Base-by-base conservation (phyloP, 768 basidiomycete genomes). In the Trametopsis cervina region DNA sequence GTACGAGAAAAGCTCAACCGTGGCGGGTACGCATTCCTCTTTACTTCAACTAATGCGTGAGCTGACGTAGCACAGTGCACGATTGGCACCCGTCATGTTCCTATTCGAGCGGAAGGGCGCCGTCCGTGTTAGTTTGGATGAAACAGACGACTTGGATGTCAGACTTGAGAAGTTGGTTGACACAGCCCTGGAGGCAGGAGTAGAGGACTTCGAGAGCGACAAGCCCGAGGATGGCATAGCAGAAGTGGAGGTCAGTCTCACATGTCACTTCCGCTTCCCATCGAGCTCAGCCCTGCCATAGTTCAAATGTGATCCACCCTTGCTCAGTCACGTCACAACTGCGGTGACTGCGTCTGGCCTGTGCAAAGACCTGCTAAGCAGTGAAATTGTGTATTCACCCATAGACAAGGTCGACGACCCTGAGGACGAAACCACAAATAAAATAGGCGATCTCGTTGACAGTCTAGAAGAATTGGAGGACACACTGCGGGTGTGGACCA, bases 1-100 rank as follows among this genome's bases (percentile, higher is more conserved):
- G 63, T 84, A 42, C 75, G 76, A 41, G 76, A 79, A 42, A 66
- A 77, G 12, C 59, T 85, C 37, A 67, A 64, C 24, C 57, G 59
- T 13, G 69, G 78, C 49, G 67, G 71, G 82, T 83, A 49, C 40
- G 72, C 53, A 20, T 4, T 4, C 21, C 27, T n/a, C 26, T 18
- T 10, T 22, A 2, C 12, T 18, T 1, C 29, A 3, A 25, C 40
- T 40, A 24, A 9, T 46, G 9, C 29, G 18, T 15, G 15, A 12
- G 35, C 41, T 49, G 23, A 25, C 18, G 29, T 20, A 20, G n/a
- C 24, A 20, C 54, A 85, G 83, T 37, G 80, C 78, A 27, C 80
- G 76, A 29, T 65, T 80, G 33, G 69, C 83, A 2, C 75, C 82
- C 0, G 82, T 85, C 21, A 76, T 74, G 52, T 85, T 77, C 59